Percentiles rank a stretch among this genome's conserved stretches.
Evolutionary conservation across 805 yeast species (phyloP).

Genomic region (Grigorovia jiainica): DNA sequence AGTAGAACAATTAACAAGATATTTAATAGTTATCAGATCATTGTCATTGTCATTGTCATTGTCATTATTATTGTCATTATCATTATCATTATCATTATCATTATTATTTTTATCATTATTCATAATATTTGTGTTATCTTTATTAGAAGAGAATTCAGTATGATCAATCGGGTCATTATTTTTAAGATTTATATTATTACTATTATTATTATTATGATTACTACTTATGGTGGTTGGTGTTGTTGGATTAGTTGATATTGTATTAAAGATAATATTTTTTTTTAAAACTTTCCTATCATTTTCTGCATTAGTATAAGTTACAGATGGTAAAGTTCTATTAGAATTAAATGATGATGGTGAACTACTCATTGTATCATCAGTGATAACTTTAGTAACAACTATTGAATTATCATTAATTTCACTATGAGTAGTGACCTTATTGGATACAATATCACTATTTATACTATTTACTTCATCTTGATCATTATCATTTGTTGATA

Average conservation of each 20-base stretch:
- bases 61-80: not conserved
- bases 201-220: not conserved
- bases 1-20: slow-evolving; percentile 77
- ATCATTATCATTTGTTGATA: not conserved
- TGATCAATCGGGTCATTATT: not conserved
- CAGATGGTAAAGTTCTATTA: not conserved
- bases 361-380: slow-evolving; percentile 13
- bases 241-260: no score
- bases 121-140: not conserved
- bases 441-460: not conserved
- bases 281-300: not conserved
- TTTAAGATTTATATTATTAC: not conserved
- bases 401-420: slow-evolving; percentile 2
- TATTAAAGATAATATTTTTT: no score
- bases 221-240: not conserved
- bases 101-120: not conserved
- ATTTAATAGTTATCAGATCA: slow-evolving; percentile 6
- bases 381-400: slow-evolving; percentile 9
- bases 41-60: not conserved
- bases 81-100: not conserved
- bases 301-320: not conserved
- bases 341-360: slow-evolving; percentile 10
- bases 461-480: not conserved
- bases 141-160: not conserved
- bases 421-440: not conserved